These are phyloP conservation scores for Termitomyces sp. DNA, from an alignment of 768 basidiomycete genomes.

Conservation along the genomic window DNA sequence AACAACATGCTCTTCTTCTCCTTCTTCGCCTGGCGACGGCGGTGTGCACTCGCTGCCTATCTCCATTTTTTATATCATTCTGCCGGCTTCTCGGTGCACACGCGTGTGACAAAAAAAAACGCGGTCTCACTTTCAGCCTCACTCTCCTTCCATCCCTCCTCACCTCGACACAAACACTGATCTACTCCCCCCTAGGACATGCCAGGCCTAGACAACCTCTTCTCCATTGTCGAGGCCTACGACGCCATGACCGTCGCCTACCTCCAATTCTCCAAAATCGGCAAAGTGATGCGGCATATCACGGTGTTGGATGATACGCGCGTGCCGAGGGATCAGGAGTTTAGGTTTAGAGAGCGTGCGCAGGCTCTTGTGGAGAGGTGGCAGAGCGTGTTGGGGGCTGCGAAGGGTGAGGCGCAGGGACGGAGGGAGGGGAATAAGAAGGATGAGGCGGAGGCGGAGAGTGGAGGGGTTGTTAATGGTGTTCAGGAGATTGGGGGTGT, in stretches of 20 bases:
- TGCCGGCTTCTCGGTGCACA: no score
- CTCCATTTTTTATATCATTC: no score
- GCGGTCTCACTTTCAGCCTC: no score
- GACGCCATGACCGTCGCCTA: constrained; percentile 66
- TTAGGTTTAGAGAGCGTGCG: constrained; percentile 59
- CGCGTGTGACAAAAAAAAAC: no score
- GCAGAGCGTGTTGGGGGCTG: constrained; percentile 36
- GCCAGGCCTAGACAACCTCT: constrained; percentile 57
- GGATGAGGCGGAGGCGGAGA: no score
- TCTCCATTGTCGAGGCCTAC: constrained; percentile 65
- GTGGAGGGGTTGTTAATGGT: background rate
- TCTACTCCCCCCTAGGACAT: constrained; percentile 68
- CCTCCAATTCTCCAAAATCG: constrained; percentile 70
- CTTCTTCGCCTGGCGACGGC: no score
- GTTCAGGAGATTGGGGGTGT: background rate
- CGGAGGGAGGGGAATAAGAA: background rate
- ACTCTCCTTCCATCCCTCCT: no score
- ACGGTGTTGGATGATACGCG: constrained; percentile 37
- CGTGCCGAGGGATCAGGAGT: constrained; percentile 50
- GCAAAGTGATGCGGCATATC: constrained; percentile 80
- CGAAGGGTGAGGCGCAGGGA: constrained; percentile 1
- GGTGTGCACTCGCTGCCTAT: no score
- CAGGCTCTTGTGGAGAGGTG: constrained; percentile 57
- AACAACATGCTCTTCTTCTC: no score
- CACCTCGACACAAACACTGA: no score